phyloP scores from a whole-genome alignment of 129 eudicot species.

The Centrapalus pauciflorus region DNA sequence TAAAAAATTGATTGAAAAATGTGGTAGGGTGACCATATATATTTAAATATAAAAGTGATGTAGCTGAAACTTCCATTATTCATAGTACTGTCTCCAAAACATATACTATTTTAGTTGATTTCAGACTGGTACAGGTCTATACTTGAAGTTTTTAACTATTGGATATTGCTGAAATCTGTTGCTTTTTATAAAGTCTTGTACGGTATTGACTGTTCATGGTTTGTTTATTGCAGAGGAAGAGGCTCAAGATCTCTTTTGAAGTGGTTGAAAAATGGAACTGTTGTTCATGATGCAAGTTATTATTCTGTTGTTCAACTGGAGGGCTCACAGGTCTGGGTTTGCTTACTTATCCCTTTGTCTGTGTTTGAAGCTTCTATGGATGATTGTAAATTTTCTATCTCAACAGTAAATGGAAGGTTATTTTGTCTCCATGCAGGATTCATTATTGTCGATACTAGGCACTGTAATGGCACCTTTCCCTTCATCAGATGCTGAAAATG shows the following conservation, averaged over 20 bases:
- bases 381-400: neutral
- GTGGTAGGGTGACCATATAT: neutral
- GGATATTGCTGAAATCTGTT: no score
- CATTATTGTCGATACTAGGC: conserved; percentile 44
- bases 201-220: neutral
- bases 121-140: neutral
- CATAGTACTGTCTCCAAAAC: no score
- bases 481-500: conserved; percentile 31
- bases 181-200: no score
- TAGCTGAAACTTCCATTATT: neutral
- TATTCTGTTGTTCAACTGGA: conserved; percentile 66
- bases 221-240: conserved; percentile 62
- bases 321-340: conserved; percentile 73
- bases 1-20: no score
- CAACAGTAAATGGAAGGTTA: neutral
- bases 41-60: neutral
- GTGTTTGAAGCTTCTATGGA: neutral
- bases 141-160: neutral
- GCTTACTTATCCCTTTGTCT: conserved; percentile 4
- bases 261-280: conserved; percentile 54
- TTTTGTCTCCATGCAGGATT: conserved; percentile 46
- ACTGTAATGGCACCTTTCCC: conserved; percentile 51
- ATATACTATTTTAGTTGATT: no score
- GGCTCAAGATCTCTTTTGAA: conserved; percentile 93
- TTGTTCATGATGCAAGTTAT: conserved; percentile 93